Evolutionary conservation across 2,329 filamentous ascomycete species (phyloP).

Genomic region (Colletotrichum sp.): DNA sequence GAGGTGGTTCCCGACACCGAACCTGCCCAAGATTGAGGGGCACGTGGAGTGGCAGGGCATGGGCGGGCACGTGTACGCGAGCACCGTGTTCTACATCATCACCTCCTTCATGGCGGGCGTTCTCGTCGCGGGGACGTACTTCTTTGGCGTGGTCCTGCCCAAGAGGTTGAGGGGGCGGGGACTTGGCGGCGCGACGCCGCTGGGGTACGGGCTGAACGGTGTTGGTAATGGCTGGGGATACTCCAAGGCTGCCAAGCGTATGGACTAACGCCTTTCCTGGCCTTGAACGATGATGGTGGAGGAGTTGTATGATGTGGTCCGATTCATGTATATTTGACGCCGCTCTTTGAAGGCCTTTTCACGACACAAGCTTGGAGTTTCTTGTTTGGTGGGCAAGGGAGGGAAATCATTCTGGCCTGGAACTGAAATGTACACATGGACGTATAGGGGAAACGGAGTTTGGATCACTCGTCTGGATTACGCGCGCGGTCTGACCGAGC

Average conservation of each 20-base stretch:
- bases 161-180: slow-evolving; percentile 53
- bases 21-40: slow-evolving; percentile 71
- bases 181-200: slow-evolving; percentile 61
- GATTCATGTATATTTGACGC: slow-evolving; percentile 7
- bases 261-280: slow-evolving; percentile 39
- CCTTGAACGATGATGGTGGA: neutral
- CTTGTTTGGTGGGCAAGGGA: neutral
- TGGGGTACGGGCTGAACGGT: slow-evolving; percentile 54
- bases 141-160: slow-evolving; percentile 64
- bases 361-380: neutral
- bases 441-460: slow-evolving; percentile 1
- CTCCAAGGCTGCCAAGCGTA: slow-evolving; percentile 59
- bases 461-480: neutral
- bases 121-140: slow-evolving; percentile 61
- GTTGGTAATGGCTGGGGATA: slow-evolving; percentile 67
- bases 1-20: slow-evolving; percentile 82
- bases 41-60: slow-evolving; percentile 69
- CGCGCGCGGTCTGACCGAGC: neutral
- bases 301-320: slow-evolving; percentile 13
- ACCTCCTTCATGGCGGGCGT: slow-evolving; percentile 63
- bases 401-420: neutral
- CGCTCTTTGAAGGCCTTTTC: neutral
- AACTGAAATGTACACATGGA: neutral
- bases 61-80: slow-evolving; percentile 67
- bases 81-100: slow-evolving; percentile 67